A percentile compares a stretch with the other conserved stretches of the same genome.
These are phyloP conservation scores for Lactarius psammicola DNA, from an alignment of 768 basidiomycete genomes.

Conservation along the genomic window DNA sequence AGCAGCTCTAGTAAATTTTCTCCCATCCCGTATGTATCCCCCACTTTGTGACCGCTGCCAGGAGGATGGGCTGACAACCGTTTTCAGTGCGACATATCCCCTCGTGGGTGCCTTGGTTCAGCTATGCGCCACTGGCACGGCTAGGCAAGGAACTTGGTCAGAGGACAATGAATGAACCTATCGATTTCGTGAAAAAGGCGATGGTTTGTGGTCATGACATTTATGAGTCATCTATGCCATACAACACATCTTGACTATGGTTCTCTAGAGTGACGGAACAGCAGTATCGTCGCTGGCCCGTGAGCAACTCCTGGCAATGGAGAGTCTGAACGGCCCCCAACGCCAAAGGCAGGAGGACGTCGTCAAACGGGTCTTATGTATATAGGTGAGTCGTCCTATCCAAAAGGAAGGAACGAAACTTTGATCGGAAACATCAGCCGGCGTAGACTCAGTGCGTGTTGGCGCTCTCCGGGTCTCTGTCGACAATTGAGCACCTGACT, in stretches of 20 bases:
- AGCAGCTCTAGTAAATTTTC: conserved; percentile 2
- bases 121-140: conserved; percentile 4
- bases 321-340: no score
- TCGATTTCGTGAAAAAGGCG: neutral
- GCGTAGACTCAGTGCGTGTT: conserved; percentile 3
- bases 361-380: no score
- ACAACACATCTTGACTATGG: no score
- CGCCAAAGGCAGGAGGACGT: no score
- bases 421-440: neutral
- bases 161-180: neutral
- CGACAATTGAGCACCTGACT: neutral
- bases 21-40: neutral
- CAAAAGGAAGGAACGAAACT: no score
- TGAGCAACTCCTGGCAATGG: no score
- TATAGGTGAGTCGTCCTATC: no score
- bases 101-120: conserved; percentile 17
- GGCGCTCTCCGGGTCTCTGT: neutral
- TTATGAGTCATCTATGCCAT: neutral
- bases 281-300: no score
- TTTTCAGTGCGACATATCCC: conserved; percentile 14
- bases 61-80: neutral
- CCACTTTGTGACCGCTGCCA: no score
- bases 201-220: neutral
- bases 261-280: no score
- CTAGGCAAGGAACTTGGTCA: neutral